phyloP scores from a whole-genome alignment of 23 red algal species.

The Gracilaria domingensis region DNA sequence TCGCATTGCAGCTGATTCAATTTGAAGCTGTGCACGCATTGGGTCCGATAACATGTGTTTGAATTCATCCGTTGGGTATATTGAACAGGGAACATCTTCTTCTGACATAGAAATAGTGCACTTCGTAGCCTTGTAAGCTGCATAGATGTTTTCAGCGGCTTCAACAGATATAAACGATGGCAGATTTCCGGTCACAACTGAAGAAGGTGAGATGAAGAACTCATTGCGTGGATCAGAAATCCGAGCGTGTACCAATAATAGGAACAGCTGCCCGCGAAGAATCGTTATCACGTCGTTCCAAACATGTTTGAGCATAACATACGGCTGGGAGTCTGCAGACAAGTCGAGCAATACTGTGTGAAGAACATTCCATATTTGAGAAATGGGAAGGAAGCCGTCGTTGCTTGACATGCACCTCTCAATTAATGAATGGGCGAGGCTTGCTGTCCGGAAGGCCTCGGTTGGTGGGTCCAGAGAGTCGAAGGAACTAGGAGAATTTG shows the following conservation, averaged over 20 bases:
- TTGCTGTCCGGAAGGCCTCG: neutral
- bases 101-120: constrained; percentile 3
- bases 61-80: constrained; percentile 29
- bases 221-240: constrained; percentile 19
- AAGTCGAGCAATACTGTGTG: neutral
- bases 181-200: constrained; percentile 5
- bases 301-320: neutral
- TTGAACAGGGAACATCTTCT: constrained; percentile 3
- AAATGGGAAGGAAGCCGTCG: constrained; percentile 9
- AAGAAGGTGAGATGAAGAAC: constrained; percentile 28
- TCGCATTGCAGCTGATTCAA: constrained; percentile 39
- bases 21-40: constrained; percentile 7
- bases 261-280: constrained; percentile 12
- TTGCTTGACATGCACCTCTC: neutral
- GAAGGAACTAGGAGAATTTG: neutral
- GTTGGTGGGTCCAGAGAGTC: neutral
- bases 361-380: neutral
- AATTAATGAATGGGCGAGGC: neutral
- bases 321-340: neutral
- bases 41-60: constrained; percentile 14
- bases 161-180: constrained; percentile 15
- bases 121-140: neutral
- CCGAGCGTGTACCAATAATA: constrained; percentile 22
- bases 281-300: constrained; percentile 40
- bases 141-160: constrained; percentile 28